Conservation (phyloP, 1,284 basidiomycete genomes). For the Acaromyces ingoldii region DNA sequence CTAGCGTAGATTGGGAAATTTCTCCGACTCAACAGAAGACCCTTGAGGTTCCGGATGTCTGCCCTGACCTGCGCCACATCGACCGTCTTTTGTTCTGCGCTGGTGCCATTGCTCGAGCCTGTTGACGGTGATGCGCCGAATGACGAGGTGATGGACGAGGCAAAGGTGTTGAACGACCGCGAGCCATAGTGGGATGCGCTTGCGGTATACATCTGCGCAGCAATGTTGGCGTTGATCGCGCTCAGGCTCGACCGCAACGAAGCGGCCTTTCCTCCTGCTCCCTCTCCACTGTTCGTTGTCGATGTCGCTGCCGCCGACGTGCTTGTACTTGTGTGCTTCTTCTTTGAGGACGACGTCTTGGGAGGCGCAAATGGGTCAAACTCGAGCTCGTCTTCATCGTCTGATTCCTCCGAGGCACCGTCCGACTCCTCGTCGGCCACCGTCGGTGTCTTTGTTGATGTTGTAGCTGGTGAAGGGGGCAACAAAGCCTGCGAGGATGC, state of each 20-base stretch:
- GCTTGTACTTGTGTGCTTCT: constrained; percentile 20
- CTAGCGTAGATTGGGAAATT: constrained; percentile 2
- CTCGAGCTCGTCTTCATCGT: constrained; percentile 33
- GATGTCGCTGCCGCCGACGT: constrained; percentile 13
- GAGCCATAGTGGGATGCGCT: not conserved
- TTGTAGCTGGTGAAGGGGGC: not conserved
- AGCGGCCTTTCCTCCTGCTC: too few relatives aligned
- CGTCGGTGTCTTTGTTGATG: constrained; percentile 6
- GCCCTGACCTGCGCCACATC: constrained; percentile 45
- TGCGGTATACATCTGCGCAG: constrained; percentile 1
- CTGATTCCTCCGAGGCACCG: constrained; percentile 13
- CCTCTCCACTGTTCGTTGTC: too few relatives aligned
- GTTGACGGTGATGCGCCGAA: too few relatives aligned
- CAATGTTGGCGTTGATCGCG: constrained; percentile 11
- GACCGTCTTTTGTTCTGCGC: constrained; percentile 5
- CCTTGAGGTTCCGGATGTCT: constrained; percentile 45
- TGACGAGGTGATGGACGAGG: too few relatives aligned
- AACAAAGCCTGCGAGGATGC: constrained; percentile 5
- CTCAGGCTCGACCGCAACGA: constrained; percentile 3
- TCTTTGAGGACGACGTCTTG: constrained; percentile 10
- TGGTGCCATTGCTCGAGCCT: not conserved
- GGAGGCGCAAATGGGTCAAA: constrained; percentile 31
- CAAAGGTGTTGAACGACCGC: too few relatives aligned
- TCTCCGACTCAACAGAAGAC: constrained; percentile 33
- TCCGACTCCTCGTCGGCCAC: constrained; percentile 24